A percentile compares a stretch with the other conserved stretches of the same genome.
phyloP scores from a whole-genome alignment of 2,329 filamentous ascomycete species.

The Aspergillus brasiliensis region DNA sequence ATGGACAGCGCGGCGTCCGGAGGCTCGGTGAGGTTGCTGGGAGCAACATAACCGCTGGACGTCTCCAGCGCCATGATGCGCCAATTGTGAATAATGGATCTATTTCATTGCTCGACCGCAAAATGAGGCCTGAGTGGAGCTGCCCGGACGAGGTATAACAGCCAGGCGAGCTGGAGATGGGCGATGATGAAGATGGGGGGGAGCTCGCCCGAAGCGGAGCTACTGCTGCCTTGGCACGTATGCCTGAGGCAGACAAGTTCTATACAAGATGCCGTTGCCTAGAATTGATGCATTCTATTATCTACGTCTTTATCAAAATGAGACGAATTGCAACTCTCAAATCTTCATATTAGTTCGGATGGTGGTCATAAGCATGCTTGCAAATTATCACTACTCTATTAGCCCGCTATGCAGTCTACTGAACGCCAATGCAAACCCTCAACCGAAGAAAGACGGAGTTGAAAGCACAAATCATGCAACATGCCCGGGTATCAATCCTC shows the following conservation, averaged over 20 bases:
- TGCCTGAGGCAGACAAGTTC: slow-evolving; percentile 6
- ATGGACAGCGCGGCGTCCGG: slow-evolving; percentile 73
- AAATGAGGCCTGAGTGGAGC: slow-evolving; percentile 25
- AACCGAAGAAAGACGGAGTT: background rate
- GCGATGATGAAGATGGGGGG: slow-evolving; percentile 8
- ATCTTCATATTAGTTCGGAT: background rate
- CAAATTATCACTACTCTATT: background rate
- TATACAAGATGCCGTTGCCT: background rate
- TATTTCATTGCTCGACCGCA: slow-evolving; percentile 34
- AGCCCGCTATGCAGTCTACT: slow-evolving; percentile 1
- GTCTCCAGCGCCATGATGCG: slow-evolving; percentile 69
- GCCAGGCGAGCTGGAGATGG: slow-evolving; percentile 1
- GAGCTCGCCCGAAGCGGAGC: slow-evolving; percentile 19
- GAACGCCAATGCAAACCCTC: background rate
- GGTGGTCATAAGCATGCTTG: background rate
- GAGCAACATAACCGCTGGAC: slow-evolving; percentile 71
- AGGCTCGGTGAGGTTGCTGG: slow-evolving; percentile 62
- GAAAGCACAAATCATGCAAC: slow-evolving; percentile 9
- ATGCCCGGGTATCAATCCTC: slow-evolving; percentile 14
- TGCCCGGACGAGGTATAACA: slow-evolving; percentile 10
- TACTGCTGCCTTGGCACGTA: slow-evolving; percentile 8
- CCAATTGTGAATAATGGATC: slow-evolving; percentile 22
- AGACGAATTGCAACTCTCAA: too few species aligned
- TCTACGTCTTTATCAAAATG: too few species aligned
- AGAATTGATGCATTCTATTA: too few species aligned